A percentile compares a stretch with the other conserved stretches of the same genome.
These are phyloP conservation scores for Apophysomyces elegans DNA, from an alignment of 371 early-diverging fungal genomes.

Conservation along the genomic window DNA sequence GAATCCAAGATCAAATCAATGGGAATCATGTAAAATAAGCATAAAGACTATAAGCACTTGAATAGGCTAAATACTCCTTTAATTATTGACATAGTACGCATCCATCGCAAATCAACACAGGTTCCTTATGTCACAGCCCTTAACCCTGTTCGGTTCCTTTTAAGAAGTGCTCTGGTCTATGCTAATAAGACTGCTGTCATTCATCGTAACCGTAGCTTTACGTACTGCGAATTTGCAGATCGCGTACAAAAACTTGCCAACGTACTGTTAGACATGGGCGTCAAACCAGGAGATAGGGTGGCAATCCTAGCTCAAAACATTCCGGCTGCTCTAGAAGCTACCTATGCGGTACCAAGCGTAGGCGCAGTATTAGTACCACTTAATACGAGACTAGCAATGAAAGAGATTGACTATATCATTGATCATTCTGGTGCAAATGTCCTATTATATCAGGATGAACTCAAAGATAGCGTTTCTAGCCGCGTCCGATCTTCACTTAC, in stretches of 20 bases:
- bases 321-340: constrained; percentile 56
- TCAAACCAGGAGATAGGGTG: constrained; percentile 27
- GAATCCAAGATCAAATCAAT: neutral
- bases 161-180: constrained; percentile 42
- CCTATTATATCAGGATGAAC: constrained; percentile 51
- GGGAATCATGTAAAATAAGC: neutral
- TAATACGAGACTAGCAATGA: constrained; percentile 50
- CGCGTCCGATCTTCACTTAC: neutral
- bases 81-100: neutral
- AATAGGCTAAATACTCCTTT: neutral
- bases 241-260: constrained; percentile 38
- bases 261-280: constrained; percentile 20
- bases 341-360: constrained; percentile 54
- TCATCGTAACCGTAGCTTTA: constrained; percentile 31
- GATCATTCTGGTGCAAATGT: constrained; percentile 46
- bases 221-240: constrained; percentile 36
- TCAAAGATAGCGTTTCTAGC: constrained; percentile 12
- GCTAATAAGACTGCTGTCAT: constrained; percentile 41
- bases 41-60: too few species aligned
- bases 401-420: constrained; percentile 58
- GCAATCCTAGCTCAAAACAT: constrained; percentile 54
- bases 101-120: neutral
- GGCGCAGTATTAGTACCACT: constrained; percentile 58
- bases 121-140: constrained; percentile 10
- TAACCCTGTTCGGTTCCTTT: constrained; percentile 48